Conservation (phyloP, 139 green algal genomes). For the Tetraselmis chui region DNA sequence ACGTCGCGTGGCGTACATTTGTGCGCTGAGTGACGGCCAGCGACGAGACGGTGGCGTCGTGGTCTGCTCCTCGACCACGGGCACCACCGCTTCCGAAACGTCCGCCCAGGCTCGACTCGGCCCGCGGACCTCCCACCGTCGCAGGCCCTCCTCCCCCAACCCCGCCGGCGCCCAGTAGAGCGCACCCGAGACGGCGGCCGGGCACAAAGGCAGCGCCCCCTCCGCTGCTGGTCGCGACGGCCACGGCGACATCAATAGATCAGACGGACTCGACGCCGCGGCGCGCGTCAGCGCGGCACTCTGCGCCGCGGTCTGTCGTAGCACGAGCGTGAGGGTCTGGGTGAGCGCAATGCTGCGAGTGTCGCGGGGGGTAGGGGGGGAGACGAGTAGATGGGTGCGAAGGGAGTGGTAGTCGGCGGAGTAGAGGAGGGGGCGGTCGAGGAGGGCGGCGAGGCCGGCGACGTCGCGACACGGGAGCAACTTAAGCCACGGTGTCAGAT, state of each 20-base stretch:
- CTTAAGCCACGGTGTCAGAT: constrained; percentile 84
- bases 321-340: constrained; percentile 40
- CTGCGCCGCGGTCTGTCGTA: constrained; percentile 14
- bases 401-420: constrained; percentile 49
- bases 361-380: background rate
- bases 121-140: too few relatives aligned
- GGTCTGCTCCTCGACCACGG: too few relatives aligned
- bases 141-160: too few relatives aligned
- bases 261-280: too few relatives aligned
- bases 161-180: background rate
- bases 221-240: too few relatives aligned
- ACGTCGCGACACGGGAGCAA: constrained; percentile 74
- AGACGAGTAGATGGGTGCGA: constrained; percentile 14
- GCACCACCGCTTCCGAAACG: background rate
- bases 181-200: too few relatives aligned
- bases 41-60: background rate
- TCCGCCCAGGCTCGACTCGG: too few relatives aligned
- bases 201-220: background rate
- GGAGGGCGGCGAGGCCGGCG: constrained; percentile 48
- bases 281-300: too few relatives aligned
- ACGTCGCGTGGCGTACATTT: background rate
- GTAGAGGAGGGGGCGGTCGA: constrained; percentile 47
- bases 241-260: too few relatives aligned
- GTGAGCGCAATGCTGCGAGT: constrained; percentile 12
- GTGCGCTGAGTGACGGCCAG: background rate